Base-by-base conservation (phyloP, 129 eudicot genomes). In the Pittosporum tobira region DNA sequence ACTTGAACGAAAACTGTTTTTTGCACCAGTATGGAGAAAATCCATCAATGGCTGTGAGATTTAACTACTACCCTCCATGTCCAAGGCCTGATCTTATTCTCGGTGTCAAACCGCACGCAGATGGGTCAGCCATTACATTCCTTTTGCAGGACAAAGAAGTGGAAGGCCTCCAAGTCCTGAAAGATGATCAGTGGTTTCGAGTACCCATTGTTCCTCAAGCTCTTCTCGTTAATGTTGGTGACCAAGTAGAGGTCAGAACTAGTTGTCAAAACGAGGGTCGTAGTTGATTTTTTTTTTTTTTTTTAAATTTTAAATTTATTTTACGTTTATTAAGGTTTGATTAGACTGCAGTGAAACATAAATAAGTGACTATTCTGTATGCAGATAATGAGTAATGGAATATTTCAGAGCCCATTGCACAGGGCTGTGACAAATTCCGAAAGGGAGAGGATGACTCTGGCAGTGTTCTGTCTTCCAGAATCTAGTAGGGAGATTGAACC, bases 371-470 rank as follows among this genome's bases (percentile, higher is more conserved):
- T 11, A 53, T 27, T 45, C 20, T 50, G 19, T 24, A 2, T 42
- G 50, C 47, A 80, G 87, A 71, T 80, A 61, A 75, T 80, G 74
- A 80, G 79, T 54, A 81, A 80, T 40, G 82, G 87, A n/a, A 40
- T 69, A 38, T 63, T 72, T 23, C 72, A 72, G 64, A 80, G 87
- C 43, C 82, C 82, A 1, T 48, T 76, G 51, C 87, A 80, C 47
- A 80, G 79, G 71, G 87, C 66, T 21, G 77, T 76, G 48, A 68
- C 72, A 31, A 76, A 73, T 58, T 57, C 79, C 4, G 74, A 76
- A 61, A 65, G 42, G 38, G 77, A 64, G 60, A 81, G 87, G 51
- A 51, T 54, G 21, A 67, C 77, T 2, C 12, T 76, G 68, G 79
- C 77, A 14, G 49, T 76, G 68, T 71, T 72, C 53, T 72, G 67